Percentiles rank a stretch among this genome's conserved stretches.
Conservation (phyloP, 345 rosid genomes). For the Jatropha curcas region DNA sequence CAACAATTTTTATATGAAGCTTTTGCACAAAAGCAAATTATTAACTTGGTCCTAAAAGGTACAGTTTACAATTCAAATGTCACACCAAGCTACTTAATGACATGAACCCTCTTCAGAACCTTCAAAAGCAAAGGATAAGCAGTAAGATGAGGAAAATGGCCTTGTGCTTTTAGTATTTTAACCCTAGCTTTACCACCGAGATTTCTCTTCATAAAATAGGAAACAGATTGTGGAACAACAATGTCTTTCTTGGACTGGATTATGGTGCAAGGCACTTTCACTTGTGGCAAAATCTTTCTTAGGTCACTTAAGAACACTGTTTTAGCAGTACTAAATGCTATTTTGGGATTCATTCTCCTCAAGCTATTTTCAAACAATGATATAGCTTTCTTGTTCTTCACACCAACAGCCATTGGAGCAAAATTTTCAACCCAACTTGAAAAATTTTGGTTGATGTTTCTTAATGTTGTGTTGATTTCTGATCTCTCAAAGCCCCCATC, state of each 20-base stretch:
- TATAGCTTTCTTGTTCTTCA: constrained; percentile 21
- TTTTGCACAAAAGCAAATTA: too few relatives aligned
- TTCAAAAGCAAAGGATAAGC: constrained; percentile 25
- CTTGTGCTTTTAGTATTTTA: constrained; percentile 25
- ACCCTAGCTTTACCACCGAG: constrained; percentile 26
- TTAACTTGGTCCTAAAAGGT: too few relatives aligned
- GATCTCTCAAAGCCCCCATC: constrained; percentile 27
- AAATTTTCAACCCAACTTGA: constrained; percentile 23
- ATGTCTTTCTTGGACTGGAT: constrained; percentile 31
- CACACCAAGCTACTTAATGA: neutral
- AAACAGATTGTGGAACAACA: constrained; percentile 24
- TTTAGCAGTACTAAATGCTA: constrained; percentile 18
- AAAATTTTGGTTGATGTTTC: constrained; percentile 24
- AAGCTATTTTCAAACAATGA: constrained; percentile 24
- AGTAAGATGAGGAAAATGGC: constrained; percentile 38
- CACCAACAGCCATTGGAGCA: constrained; percentile 19
- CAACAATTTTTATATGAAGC: too few relatives aligned
- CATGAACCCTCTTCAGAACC: constrained; percentile 7
- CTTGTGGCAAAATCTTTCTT: constrained; percentile 25
- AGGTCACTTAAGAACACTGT: constrained; percentile 31
- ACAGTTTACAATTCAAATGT: too few relatives aligned
- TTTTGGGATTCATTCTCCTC: constrained; percentile 23
- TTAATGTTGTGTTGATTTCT: constrained; percentile 4
- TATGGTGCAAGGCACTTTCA: constrained; percentile 33
- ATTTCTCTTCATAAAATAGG: constrained; percentile 30